phyloP scores from a whole-genome alignment of 192 early-diverging fungal species.

The Dissophora ornata region DNA sequence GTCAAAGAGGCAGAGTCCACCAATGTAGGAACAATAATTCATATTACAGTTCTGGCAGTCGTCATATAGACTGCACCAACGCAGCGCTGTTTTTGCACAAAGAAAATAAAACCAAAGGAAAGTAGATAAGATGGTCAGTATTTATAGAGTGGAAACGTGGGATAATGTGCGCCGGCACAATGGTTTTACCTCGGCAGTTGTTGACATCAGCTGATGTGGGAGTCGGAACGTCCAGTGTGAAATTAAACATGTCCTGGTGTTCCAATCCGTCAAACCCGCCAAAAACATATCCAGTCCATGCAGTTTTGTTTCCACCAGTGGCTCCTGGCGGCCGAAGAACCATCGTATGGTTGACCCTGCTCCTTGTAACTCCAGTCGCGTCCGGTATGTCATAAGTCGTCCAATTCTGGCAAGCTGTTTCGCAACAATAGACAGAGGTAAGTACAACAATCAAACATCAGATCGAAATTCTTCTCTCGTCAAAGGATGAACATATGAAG shows the following conservation, averaged over 20 bases:
- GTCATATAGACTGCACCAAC: constrained; percentile 51
- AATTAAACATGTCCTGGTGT: constrained; percentile 18
- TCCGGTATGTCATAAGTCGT: constrained; percentile 8
- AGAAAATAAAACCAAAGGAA: constrained; percentile 8
- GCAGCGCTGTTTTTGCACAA: constrained; percentile 25
- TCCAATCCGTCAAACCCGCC: constrained; percentile 42
- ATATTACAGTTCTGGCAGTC: constrained; percentile 47
- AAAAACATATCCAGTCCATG: constrained; percentile 44
- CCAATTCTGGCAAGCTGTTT: constrained; percentile 43
- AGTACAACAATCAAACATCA: not conserved
- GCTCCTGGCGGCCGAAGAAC: constrained; percentile 41
- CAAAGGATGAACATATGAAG: not conserved
- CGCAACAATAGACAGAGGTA: too few relatives aligned
- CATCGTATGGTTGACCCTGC: constrained; percentile 50
- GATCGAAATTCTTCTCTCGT: too few relatives aligned
- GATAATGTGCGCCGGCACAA: not conserved
- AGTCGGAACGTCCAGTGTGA: constrained; percentile 16
- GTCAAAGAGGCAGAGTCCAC: constrained; percentile 54
- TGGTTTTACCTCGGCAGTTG: constrained; percentile 36
- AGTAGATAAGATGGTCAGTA: too few relatives aligned
- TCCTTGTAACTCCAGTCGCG: not conserved
- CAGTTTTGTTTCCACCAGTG: constrained; percentile 36
- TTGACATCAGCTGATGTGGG: constrained; percentile 11
- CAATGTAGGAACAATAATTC: constrained; percentile 48
- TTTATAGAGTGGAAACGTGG: not conserved